These are phyloP conservation scores for Oropetium thomaeum DNA, from an alignment of 176 grass and related monocot species.

Conservation along the genomic window DNA sequence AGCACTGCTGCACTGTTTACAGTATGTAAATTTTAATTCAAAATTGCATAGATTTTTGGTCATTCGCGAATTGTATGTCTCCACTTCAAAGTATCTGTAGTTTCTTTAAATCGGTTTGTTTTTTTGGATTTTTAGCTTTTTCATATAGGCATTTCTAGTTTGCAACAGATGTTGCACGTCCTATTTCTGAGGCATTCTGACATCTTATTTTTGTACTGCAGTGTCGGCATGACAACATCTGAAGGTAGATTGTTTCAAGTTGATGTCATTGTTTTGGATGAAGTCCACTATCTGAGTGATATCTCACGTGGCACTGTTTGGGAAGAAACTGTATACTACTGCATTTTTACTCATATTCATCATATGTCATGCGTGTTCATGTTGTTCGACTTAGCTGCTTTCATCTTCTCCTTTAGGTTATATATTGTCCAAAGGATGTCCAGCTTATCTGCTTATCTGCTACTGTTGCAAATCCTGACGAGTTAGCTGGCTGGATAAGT, in stretches of 20 bases:
- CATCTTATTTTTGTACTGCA: conserved; percentile 51
- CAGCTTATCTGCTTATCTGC: conserved; percentile 98
- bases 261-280: conserved; percentile 95
- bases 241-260: conserved; percentile 94
- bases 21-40: not conserved
- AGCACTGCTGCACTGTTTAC: not conserved
- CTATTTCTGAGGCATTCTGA: conserved; percentile 32
- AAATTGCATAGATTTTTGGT: not conserved
- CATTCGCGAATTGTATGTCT: not conserved
- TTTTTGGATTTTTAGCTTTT: conserved; percentile 21
- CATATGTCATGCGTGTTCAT: conserved; percentile 11
- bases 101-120: conserved; percentile 11
- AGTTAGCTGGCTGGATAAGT: conserved; percentile 97
- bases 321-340: conserved; percentile 94
- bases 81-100: not conserved
- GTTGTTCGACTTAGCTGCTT: conserved; percentile 29
- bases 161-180: conserved; percentile 19
- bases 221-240: conserved; percentile 82
- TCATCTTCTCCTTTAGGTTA: conserved; percentile 68
- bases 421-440: conserved; percentile 97
- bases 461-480: conserved; percentile 96
- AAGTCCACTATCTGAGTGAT: conserved; percentile 98
- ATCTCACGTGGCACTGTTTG: conserved; percentile 98
- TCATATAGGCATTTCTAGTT: conserved; percentile 28
- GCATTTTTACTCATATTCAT: not conserved